Evolutionary conservation across 75 land plant genomes (phyloP).

Genomic region (Azolla pinnata): DNA sequence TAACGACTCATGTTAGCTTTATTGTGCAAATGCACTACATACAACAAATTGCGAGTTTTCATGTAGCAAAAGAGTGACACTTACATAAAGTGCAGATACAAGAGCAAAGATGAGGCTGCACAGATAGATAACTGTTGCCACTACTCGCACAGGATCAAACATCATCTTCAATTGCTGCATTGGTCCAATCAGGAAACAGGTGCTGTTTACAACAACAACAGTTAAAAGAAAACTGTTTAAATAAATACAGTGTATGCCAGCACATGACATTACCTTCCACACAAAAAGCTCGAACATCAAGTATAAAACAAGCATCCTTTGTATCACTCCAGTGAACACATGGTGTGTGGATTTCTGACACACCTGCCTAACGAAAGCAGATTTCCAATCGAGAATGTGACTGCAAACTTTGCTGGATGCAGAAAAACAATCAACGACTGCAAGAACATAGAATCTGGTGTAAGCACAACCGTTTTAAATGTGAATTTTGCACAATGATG

Average conservation of each 20-base stretch:
- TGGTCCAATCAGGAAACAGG: conserved; percentile 74
- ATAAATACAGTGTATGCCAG: not conserved
- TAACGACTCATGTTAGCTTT: too few species aligned
- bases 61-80: conserved; percentile 11
- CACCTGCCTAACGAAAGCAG: conserved; percentile 74
- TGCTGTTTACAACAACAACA: conserved; percentile 45
- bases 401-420: conserved; percentile 69
- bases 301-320: not conserved
- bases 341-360: conserved; percentile 16
- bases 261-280: too few species aligned
- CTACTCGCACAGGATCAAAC: conserved; percentile 77
- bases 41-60: conserved; percentile 3
- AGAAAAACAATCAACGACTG: conserved; percentile 81
- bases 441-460: conserved; percentile 14
- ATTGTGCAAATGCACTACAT: too few species aligned
- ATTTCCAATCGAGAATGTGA: conserved; percentile 76
- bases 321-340: conserved; percentile 1
- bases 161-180: conserved; percentile 70
- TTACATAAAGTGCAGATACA: conserved; percentile 76
- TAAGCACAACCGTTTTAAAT: not conserved
- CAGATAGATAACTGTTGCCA: conserved; percentile 59
- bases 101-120: conserved; percentile 61
- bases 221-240: not conserved
- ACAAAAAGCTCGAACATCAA: not conserved
- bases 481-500: not conserved